Base-by-base conservation (phyloP, 148 eudicot species). In the Diospyros lotus region DNA sequence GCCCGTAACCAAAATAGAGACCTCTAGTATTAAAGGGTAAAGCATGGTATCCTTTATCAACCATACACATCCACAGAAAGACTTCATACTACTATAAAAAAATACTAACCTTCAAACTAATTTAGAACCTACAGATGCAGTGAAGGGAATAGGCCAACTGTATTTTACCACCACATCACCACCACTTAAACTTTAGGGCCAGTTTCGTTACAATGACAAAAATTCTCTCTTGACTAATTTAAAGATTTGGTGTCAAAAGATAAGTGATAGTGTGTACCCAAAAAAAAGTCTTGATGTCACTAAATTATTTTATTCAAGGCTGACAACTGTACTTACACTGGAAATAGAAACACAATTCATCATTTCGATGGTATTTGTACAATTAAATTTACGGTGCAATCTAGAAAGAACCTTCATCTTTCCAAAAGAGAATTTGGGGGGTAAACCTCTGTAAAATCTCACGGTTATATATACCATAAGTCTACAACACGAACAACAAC, bases 101-200 rank as follows among this genome's bases (percentile, higher is more conserved):
- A 43, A 60, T 44, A 28, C 74, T 39, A 58, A 43, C 64, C 63
- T 71, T 44, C n/a, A 8, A 58, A 58, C 74, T 72, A 42, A 60
- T 42, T 58, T 18, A 4, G 18, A 43, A 45, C 74, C 17, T 2
- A 44, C 43, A 17, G n/a, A 17, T 38, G 41, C 6, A 39, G 64
- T 18, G 68, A 59, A 48, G 38, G 44, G 48, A 60, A 69, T 52
- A 68, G 48, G 7, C 64, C 14, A 53, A 44, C 63, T 4, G 15
- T 44, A 3, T 54, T 6, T 41, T 44, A 2, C 39, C 51, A 56
- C 61, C 8, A n/a, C 62, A 10, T 41, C n/a, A 55, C 9, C 13
- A 8, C 67, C 39, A 51, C 51, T 66, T 43, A 46, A 51, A 50
- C n/a, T 69, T 48, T 4, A 17, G 58, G 45, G 52, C 15, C 12